phyloP scores from a whole-genome alignment of 1,284 basidiomycete genomes.

The Ganoderma meredithae region DNA sequence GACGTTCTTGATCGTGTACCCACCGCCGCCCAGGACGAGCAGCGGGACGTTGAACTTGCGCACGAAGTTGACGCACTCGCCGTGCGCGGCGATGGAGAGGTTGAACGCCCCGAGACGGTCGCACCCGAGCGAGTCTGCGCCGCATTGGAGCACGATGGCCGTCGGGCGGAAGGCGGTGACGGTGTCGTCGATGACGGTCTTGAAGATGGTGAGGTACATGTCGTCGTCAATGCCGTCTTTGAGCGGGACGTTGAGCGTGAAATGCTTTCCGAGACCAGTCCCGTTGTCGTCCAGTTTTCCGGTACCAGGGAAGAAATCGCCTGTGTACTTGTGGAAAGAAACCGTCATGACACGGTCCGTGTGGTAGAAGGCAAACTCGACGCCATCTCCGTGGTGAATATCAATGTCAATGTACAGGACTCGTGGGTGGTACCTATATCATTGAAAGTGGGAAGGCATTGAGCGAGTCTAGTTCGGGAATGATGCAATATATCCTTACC shows the following conservation, averaged over 20 bases:
- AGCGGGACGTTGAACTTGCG: conserved; percentile 92
- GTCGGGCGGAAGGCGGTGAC: conserved; percentile 91
- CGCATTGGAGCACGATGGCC: conserved; percentile 96
- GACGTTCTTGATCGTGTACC: conserved; percentile 96
- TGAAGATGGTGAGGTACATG: conserved; percentile 95
- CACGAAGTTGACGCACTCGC: conserved; percentile 97
- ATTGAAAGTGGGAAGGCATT: neutral
- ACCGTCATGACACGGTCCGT: conserved; percentile 98
- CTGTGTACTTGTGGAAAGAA: conserved; percentile 99
- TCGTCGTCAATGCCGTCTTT: conserved; percentile 98
- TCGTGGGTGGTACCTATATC: conserved; percentile 80
- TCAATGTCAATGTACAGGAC: conserved; percentile 98
- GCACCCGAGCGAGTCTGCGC: conserved; percentile 95
- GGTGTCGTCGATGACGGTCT: conserved; percentile 94
- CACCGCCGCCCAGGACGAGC: conserved; percentile 93
- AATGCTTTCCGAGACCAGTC: conserved; percentile 91
- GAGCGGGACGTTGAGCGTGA: conserved; percentile 94
- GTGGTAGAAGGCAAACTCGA: conserved; percentile 98
- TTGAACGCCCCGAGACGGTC: conserved; percentile 98
- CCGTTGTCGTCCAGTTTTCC: conserved; percentile 93
- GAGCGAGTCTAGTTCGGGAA: neutral
- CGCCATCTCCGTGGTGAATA: conserved; percentile 97
- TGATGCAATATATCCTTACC: conserved; percentile 48
- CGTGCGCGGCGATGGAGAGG: conserved; percentile 97
- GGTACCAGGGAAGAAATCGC: conserved; percentile 97